phyloP scores from a whole-genome alignment of 345 rosid species.

The Psidium friedrichsthalianum region DNA sequence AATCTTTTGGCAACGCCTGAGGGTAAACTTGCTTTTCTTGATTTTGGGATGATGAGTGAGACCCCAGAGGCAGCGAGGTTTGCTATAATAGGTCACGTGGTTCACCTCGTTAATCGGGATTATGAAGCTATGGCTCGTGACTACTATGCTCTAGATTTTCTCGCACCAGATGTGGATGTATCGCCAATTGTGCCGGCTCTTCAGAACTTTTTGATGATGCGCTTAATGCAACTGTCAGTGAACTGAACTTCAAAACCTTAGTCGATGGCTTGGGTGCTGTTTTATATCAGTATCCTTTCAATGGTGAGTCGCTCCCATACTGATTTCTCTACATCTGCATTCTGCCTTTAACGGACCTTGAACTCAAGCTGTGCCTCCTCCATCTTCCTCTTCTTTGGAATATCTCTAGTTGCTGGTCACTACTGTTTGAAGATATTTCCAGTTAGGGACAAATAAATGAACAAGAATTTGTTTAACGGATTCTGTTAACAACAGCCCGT shows the following conservation, averaged over 20 bases:
- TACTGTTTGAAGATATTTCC: neutral
- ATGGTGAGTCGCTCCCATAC: slow-evolving; percentile 28
- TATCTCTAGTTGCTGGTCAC: neutral
- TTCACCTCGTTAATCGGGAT: slow-evolving; percentile 91
- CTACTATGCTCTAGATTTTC: slow-evolving; percentile 82
- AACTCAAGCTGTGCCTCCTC: neutral
- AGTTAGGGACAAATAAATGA: neutral
- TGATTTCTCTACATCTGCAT: neutral
- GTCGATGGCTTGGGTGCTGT: slow-evolving; percentile 95
- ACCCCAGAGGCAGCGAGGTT: slow-evolving; percentile 96
- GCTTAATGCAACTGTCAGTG: slow-evolving; percentile 85
- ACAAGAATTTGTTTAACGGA: neutral
- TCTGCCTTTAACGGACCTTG: neutral
- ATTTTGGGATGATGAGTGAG: slow-evolving; percentile 99
- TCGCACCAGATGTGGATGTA: slow-evolving; percentile 80
- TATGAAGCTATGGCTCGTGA: slow-evolving; percentile 98
- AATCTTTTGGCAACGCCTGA: slow-evolving; percentile 96
- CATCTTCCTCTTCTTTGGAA: neutral
- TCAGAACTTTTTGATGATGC: slow-evolving; percentile 89
- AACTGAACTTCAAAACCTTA: slow-evolving; percentile 85
- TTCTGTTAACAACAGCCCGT: neutral
- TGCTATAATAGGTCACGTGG: slow-evolving; percentile 80
- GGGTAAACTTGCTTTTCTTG: slow-evolving; percentile 96
- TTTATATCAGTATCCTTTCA: slow-evolving; percentile 85
- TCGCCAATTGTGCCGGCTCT: slow-evolving; percentile 94